Evolutionary conservation across 208 protist species (phyloP), one percentile per base, ranked within the genome.

Genomic region (Trypanosomatidae sp.): DNA sequence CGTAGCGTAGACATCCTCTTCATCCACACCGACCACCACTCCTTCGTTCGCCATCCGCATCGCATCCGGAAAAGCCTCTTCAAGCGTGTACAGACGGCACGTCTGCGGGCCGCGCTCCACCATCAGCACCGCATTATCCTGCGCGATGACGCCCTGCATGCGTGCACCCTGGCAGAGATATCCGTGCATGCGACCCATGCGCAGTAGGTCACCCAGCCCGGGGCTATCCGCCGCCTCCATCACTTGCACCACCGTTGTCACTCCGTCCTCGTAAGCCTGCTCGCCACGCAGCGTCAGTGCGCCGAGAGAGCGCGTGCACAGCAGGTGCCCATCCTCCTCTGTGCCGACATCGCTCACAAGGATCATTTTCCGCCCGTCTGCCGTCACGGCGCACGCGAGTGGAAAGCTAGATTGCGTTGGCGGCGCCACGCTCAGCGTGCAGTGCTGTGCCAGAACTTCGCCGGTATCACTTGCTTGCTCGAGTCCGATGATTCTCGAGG

Each of bases 311-410:
- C 86, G 83, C 4, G 84, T 62, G 73, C 77, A 79, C 71, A 80
- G 73, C 43, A 91, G 49, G 72, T 83, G 87, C 1, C 64, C 74
- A 71, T 91, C 86, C 78, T 91, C 91, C 80, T 93, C 91, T 19
- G 66, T 44, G 8, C 76, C 85, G 47, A 83, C 50, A 67, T 81
- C 82, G 83, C 88, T 92, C 30, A 93, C 74, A 17, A 93, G 39
- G 13, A 80, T 65, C 67, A 91, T 80, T 33, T 67, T 71, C 0
- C 39, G 60, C 52, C 66, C 71, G 10, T 69, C 52, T 17, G 74
- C 58, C 13, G 74, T 84, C 43, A 92, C 80, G 1, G 82, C 73
- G 69, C 89, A 93, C 52, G 85, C 84, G 44, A 94, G 80, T 25
- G 85, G 82, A 13, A 74, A 53, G 64, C 81, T 86, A n/a, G 77